Evolutionary conservation across 148 eudicot genomes (phyloP), one percentile per base, ranked within the genome.

Genomic region (Diospyros kaki): DNA sequence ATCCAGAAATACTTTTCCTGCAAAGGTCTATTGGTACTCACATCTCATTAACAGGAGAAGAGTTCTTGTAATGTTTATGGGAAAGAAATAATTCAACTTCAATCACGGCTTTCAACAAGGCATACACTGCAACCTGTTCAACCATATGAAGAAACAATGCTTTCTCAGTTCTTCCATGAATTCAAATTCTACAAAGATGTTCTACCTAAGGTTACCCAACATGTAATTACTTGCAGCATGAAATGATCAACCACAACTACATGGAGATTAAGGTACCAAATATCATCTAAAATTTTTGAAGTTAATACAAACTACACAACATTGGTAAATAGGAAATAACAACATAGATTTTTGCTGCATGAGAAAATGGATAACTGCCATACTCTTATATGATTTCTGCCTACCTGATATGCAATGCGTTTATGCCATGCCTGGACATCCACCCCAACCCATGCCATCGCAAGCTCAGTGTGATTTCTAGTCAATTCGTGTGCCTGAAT

Each of bases 381-480:
- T 48, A 61, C 39, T 40, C 39, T 18, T 14, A 17, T 38, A 45
- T 46, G 59, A 5, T 6, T 60, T 64, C 39, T 5, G 45, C 42
- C 12, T 76, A 86, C 89, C 89, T 83, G 84, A 78, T 86, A 83
- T 38, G 89, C 76, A 13, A 81, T 56, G 45, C 18, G 76, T 68
- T 78, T 86, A 42, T 81, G 86, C 89, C 89, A 86, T 15, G 83
- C 82, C 58, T 81, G 79, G 51, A 81, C 82, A 79, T 86, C 89
- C 18, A 86, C 84, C 65, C 89, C 89, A 28, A 38, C 66, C 89
- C 89, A 86, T 44, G 89, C 89, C 84, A 76, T 81, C 43, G 86
- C 71, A 66, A 83, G 79, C 60, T 82, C 81, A 17, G 88, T 81
- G 2, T 52, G 58, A 38, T 64, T 71, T 81, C 75, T 69, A 50